Conservation (phyloP, 2,329 filamentous ascomycete genomes). For the Talaromyces marneffei region DNA sequence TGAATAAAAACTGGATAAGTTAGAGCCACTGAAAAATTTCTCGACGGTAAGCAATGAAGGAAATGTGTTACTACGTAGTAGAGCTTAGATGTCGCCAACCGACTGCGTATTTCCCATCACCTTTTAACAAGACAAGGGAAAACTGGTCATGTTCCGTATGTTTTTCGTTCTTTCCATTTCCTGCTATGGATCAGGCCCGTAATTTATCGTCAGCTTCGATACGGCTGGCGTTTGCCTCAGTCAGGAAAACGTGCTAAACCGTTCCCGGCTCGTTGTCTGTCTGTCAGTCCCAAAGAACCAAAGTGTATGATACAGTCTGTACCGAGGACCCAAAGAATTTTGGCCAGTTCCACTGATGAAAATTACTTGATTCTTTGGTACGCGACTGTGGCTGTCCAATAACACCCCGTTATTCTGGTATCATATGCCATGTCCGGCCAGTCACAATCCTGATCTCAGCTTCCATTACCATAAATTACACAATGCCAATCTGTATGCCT, state of each 20-base stretch:
- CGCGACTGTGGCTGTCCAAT: background rate
- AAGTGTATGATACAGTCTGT: background rate
- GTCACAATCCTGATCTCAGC: background rate
- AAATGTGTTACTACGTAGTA: background rate
- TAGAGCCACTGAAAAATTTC: background rate
- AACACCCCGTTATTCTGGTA: background rate
- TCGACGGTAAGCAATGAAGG: background rate
- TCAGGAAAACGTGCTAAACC: constrained; percentile 4
- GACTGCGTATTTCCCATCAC: background rate
- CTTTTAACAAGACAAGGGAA: background rate
- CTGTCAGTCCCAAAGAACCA: background rate
- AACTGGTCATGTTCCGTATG: background rate
- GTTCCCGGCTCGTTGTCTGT: constrained; percentile 13
- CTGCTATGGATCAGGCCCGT: background rate
- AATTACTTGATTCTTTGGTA: background rate
- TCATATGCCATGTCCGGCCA: background rate
- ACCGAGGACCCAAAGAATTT: background rate
- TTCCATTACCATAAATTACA: constrained; percentile 4
- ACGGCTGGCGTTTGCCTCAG: background rate
- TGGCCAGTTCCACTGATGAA: background rate
- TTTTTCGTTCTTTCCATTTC: background rate
- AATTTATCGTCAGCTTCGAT: background rate
- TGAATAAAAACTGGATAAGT: background rate
- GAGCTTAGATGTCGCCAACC: background rate
- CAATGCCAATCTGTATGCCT: background rate